Evolutionary conservation across 768 basidiomycete species (phyloP), one percentile per base, ranked within the genome.

Genomic region (Rubroboletus satanas): DNA sequence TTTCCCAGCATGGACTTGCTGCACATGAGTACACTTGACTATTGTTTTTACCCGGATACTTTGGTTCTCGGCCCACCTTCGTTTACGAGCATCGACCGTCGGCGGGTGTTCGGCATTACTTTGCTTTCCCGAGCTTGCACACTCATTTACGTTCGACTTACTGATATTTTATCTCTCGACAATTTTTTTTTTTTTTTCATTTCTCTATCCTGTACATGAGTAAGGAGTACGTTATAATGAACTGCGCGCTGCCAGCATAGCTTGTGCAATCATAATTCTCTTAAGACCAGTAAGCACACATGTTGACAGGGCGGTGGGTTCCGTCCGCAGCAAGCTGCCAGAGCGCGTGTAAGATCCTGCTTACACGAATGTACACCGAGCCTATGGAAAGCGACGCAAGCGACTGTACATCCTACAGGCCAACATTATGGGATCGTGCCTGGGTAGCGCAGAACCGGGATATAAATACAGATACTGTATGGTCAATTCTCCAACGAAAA

Each of bases 91-190:
- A 18, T 47, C 18, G 10, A 36, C 18, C 15, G 18, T 39, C 11
- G 11, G 17, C 8, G 5, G 18, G 18, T 39, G 38, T 18, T 18
- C 38, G 29, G 17, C 31, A 36, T 26, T 5, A 9, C 26, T n/a
- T 18, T 18, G 7, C 35, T 33, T 47, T 38, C 32, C 1, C 26
- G 26, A 26, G 26, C 32, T 39, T 18, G 6, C 54, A 32, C 62
- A 26, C 41, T 64, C 62, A 28, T 64, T 60, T 18, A 33, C 23
- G 31, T 44, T 4, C 26, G 36, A n/a, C 21, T 12, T 42, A 38
- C 52, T 57, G 47, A 43, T 57, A 52, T 44, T 23, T 57, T 45
- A 52, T 52, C 32, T 49, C 46, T 39, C 18, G 28, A 17, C 36
- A 37, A 21, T 5, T 39, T 49, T 42, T 37, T 32, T 41, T 38